These are phyloP conservation scores for Naganishia randhawae DNA, from an alignment of 768 basidiomycete genomes.

Conservation along the genomic window DNA sequence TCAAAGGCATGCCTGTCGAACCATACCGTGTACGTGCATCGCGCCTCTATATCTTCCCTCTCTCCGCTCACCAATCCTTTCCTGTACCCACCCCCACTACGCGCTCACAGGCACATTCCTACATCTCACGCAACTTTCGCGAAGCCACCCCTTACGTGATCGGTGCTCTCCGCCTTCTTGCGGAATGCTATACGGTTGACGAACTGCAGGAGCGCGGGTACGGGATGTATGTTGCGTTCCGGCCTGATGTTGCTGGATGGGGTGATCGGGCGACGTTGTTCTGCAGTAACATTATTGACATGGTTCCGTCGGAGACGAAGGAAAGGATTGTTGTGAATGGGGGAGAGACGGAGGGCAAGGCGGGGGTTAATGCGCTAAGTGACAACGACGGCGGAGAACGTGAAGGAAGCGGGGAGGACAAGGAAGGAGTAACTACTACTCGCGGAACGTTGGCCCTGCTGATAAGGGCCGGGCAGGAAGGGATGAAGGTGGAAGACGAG, in stretches of 20 bases:
- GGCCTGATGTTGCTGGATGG: constrained; percentile 78
- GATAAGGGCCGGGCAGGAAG: constrained; percentile 23
- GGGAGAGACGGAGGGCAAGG: not conserved
- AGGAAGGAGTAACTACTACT: too few species aligned
- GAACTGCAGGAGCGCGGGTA: constrained; percentile 61
- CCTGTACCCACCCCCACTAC: not conserved
- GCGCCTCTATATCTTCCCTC: too few species aligned
- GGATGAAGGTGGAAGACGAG: not conserved
- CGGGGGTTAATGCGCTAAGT: not conserved
- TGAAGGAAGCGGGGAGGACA: too few species aligned
- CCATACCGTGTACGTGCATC: constrained; percentile 60
- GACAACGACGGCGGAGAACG: not conserved
- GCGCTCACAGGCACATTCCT: constrained; percentile 65
- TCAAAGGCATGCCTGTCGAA: constrained; percentile 63
- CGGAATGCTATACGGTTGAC: constrained; percentile 47
- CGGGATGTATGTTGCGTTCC: constrained; percentile 76
- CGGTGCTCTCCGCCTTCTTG: constrained; percentile 56
- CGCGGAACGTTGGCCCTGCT: not conserved
- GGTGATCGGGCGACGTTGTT: constrained; percentile 72
- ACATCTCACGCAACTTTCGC: constrained; percentile 72
- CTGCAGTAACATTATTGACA: constrained; percentile 64
- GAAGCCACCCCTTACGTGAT: constrained; percentile 74
- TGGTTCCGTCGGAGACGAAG: constrained; percentile 34
- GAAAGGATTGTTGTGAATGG: not conserved
- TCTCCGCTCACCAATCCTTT: not conserved